These are phyloP conservation scores for Mucor indicus DNA, from an alignment of 371 early-diverging fungal species.

Conservation along the genomic window DNA sequence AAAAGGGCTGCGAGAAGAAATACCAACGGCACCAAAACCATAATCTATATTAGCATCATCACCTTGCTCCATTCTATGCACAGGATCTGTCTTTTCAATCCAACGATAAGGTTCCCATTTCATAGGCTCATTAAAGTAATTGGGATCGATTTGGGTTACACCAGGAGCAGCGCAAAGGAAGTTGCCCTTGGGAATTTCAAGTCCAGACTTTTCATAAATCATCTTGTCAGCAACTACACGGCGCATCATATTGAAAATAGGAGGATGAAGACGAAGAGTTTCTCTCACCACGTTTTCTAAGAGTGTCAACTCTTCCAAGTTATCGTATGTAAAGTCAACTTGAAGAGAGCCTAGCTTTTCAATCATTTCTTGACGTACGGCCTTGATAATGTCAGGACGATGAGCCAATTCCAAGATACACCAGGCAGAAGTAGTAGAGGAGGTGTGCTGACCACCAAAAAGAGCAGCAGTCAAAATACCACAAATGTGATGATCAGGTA, in stretches of 20 bases:
- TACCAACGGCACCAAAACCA: slow-evolving; percentile 82
- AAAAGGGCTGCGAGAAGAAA: slow-evolving; percentile 73
- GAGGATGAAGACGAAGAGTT: slow-evolving; percentile 90
- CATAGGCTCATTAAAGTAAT: slow-evolving; percentile 75
- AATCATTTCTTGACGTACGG: slow-evolving; percentile 66
- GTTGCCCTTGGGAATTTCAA: slow-evolving; percentile 87
- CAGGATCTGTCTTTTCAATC: slow-evolving; percentile 50
- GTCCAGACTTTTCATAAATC: slow-evolving; percentile 63
- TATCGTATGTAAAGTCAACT: slow-evolving; percentile 68
- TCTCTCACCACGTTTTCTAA: slow-evolving; percentile 87
- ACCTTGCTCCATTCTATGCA: slow-evolving; percentile 46
- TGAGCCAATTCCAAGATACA: slow-evolving; percentile 82
- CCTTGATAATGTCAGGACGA: slow-evolving; percentile 61
- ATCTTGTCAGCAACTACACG: slow-evolving; percentile 76
- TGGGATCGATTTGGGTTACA: slow-evolving; percentile 78
- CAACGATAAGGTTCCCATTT: slow-evolving; percentile 84
- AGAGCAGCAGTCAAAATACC: slow-evolving; percentile 95
- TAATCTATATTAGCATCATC: slow-evolving; percentile 79
- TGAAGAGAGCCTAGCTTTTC: slow-evolving; percentile 59
- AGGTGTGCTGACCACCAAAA: slow-evolving; percentile 97
- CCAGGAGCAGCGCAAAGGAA: slow-evolving; percentile 83
- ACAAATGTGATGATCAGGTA: slow-evolving; percentile 81
- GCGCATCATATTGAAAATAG: slow-evolving; percentile 92
- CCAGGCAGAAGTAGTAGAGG: slow-evolving; percentile 94
- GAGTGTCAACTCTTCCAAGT: slow-evolving; percentile 67